Conservation (phyloP, 768 basidiomycete species). For the Tylopilus vinaceipallidus region DNA sequence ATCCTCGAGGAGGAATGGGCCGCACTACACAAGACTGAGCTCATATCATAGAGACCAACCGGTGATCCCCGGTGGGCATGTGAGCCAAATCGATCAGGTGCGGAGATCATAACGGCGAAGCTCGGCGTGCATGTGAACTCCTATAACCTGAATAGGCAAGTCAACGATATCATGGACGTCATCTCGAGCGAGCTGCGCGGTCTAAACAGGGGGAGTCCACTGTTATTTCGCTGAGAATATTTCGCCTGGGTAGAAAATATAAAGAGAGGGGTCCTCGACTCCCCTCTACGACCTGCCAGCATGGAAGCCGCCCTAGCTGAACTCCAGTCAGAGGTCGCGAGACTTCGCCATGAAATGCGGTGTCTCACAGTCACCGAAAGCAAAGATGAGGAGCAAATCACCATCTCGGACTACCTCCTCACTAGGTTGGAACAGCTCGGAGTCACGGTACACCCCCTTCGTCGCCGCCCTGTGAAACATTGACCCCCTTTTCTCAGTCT, state of each 20-base stretch:
- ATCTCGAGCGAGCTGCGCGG: no score
- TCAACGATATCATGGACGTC: not conserved
- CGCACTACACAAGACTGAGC: not conserved
- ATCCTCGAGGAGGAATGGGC: conserved; percentile 35
- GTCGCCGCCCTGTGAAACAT: not conserved
- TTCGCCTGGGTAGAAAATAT: not conserved
- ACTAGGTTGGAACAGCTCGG: conserved; percentile 61
- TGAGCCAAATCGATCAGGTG: no score
- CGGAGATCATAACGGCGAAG: no score
- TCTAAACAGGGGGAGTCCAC: no score
- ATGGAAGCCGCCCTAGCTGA: conserved; percentile 16
- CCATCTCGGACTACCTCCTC: conserved; percentile 60
- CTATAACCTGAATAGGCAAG: not conserved
- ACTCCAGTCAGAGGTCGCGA: conserved; percentile 45
- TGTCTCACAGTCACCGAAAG: conserved; percentile 31
- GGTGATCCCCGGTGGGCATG: no score
- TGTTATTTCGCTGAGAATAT: no score
- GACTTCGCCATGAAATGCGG: conserved; percentile 46
- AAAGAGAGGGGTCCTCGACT: not conserved
- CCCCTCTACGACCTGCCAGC: not conserved
- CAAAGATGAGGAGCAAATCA: conserved; percentile 42
- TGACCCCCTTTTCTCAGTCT: conserved; percentile 40
- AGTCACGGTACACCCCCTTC: conserved; percentile 46
- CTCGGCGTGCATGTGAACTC: no score
- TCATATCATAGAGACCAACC: conserved; percentile 1